Base-by-base conservation (phyloP, 2,329 filamentous ascomycete species). In the Chaetomiaceae sp. region DNA sequence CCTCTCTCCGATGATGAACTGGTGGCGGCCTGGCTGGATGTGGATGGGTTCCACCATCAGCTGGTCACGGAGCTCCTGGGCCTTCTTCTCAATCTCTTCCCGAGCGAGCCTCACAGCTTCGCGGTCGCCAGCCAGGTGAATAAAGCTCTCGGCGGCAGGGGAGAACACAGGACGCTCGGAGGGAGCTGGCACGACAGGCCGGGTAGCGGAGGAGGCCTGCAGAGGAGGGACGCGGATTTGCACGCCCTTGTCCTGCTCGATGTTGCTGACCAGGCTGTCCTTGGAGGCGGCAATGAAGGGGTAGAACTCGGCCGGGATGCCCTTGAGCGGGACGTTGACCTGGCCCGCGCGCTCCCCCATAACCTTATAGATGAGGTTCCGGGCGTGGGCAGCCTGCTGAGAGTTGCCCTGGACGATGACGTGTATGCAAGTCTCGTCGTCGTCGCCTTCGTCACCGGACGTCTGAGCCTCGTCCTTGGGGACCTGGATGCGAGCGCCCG, bases 371-470 rank as follows among this genome's bases (percentile, higher is more conserved):
- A 99, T 93, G 61, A 89, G 86, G 51, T 87, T 83, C 55, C 83
- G 83, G 50, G 93, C 93, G 68, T 89, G 82, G 58, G 88, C 87
- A 45, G 89, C 89, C 50, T 91, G 88, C 54, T 96, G 79, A 13
- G 89, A 84, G 70, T 99, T 95, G 56, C 95, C 93, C 69, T 96
- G 91, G 53, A 99, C 85, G 46, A 83, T 72, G 46, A 99, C 87
- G 63, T 96, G 86, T 60, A 97, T 88, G 45, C 83, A 86, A 45
- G 81, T 79, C 63, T 96, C 89, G 57, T 87, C 83, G 49, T 95
- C 89, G 40, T 93, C 89, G 16, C 12, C 30, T 5, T 86, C 82
- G 37, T 79, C 79, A 19, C 74, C 68, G 23, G 75, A 63, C 3
- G 68, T 66, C 30, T 74, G 73, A 47, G 70, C 73, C 20, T 87